Conservation (phyloP, 345 rosid genomes). For the Sisymbrium irio region DNA sequence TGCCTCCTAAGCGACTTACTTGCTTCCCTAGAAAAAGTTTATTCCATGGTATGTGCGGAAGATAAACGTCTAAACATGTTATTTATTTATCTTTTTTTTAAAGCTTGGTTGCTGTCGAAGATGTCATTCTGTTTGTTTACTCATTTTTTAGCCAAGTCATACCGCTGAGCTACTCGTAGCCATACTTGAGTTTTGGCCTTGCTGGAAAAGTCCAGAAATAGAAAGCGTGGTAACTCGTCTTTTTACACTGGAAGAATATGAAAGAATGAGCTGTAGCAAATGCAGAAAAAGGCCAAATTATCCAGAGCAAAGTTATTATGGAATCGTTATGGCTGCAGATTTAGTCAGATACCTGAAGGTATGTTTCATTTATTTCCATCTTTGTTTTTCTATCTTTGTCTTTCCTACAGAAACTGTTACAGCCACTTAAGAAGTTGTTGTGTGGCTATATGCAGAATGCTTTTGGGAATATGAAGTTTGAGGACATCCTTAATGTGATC, state of each 20-base stretch:
- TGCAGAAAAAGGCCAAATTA: conserved; percentile 12
- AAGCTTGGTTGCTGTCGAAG: neutral
- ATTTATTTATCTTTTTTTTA: too few species aligned
- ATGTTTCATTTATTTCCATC: neutral
- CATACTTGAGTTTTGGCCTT: conserved; percentile 14
- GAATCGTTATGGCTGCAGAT: conserved; percentile 9
- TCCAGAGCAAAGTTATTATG: conserved; percentile 12
- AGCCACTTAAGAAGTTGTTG: neutral
- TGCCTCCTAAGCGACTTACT: conserved; percentile 1
- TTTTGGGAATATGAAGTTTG: conserved; percentile 13
- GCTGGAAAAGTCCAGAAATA: neutral
- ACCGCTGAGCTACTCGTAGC: conserved; percentile 7
- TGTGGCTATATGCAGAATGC: conserved; percentile 13
- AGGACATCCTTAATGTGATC: conserved; percentile 10
- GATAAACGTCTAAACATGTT: neutral
- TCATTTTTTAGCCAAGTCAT: conserved; percentile 4
- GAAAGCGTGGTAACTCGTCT: neutral
- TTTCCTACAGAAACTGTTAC: conserved; percentile 1
- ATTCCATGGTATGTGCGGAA: conserved; percentile 9
- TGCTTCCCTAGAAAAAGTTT: neutral
- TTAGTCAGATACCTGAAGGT: conserved; percentile 20
- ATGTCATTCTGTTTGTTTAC: neutral
- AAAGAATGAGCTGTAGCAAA: conserved; percentile 16
- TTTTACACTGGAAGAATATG: neutral
- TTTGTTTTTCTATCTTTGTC: too few species aligned